phyloP scores from a whole-genome alignment of 1,284 basidiomycete genomes.

The Fomes fomentarius region DNA sequence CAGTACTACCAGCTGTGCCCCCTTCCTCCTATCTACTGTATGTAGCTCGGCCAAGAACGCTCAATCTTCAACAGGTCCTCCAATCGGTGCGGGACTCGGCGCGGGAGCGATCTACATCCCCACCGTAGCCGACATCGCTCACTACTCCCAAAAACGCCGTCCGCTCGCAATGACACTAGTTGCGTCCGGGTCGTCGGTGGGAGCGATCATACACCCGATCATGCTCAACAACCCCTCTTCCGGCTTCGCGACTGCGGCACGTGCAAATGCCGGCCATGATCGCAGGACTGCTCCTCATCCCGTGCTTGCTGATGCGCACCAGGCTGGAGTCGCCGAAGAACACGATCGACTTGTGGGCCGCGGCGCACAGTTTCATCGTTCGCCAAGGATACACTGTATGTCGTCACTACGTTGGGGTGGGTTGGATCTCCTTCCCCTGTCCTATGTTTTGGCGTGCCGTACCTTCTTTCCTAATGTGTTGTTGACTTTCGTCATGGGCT shows the following conservation, averaged over 20 bases:
- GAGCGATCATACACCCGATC: conserved; percentile 52
- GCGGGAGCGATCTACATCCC: conserved; percentile 48
- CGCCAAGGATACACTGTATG: conserved; percentile 9
- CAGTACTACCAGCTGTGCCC: conserved; percentile 32
- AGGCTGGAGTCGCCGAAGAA: conserved; percentile 5
- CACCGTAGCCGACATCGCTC: conserved; percentile 41
- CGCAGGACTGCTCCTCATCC: conserved; percentile 18
- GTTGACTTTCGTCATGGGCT: conserved; percentile 12
- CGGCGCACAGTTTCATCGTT: conserved; percentile 12
- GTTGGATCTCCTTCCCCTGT: too few species aligned
- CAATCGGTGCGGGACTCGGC: conserved; percentile 44
- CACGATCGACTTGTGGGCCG: conserved; percentile 1
- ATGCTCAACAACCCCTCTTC: conserved; percentile 47
- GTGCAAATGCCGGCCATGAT: conserved; percentile 17
- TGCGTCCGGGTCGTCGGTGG: conserved; percentile 35
- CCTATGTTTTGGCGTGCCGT: too few species aligned
- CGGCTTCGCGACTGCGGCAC: conserved; percentile 44
- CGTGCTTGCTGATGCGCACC: conserved; percentile 22
- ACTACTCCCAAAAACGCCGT: conserved; percentile 47
- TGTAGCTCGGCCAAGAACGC: too few species aligned
- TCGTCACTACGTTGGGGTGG: conserved; percentile 16
- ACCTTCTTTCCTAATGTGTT: neutral
- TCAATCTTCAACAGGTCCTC: too few species aligned
- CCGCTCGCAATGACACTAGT: conserved; percentile 52
- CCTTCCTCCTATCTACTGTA: neutral